A percentile compares a stretch with the other conserved stretches of the same genome.
Conservation (phyloP, 345 rosid species). For the Melaleuca quinquenervia region DNA sequence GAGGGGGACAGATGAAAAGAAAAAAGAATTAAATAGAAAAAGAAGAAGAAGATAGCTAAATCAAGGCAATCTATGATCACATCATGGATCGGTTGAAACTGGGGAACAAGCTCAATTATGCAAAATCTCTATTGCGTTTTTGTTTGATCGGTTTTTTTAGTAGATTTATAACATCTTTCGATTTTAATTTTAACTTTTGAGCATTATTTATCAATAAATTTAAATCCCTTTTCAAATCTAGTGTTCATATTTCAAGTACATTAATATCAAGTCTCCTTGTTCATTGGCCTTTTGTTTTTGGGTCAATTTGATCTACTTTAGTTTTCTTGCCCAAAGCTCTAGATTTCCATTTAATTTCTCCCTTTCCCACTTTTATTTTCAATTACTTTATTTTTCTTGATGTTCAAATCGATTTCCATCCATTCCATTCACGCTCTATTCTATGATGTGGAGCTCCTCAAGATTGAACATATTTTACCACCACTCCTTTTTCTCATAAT, state of each 20-base stretch:
- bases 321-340: background rate
- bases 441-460: background rate
- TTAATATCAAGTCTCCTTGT: too few relatives aligned
- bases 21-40: too few relatives aligned
- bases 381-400: background rate
- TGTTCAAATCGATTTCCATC: background rate
- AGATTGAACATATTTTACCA: background rate
- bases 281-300: too few relatives aligned
- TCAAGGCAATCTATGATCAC: background rate
- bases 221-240: too few relatives aligned
- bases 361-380: background rate
- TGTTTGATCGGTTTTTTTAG: background rate
- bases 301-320: background rate
- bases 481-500: background rate
- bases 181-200: too few relatives aligned
- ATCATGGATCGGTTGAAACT: background rate
- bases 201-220: too few relatives aligned
- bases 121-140: background rate
- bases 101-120: background rate
- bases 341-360: background rate
- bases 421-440: background rate
- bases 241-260: too few relatives aligned
- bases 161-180: background rate
- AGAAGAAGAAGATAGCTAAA: too few relatives aligned
- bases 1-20: background rate